Evolutionary conservation across 805 yeast genomes (phyloP).

Genomic region (Starmera amethionina): DNA sequence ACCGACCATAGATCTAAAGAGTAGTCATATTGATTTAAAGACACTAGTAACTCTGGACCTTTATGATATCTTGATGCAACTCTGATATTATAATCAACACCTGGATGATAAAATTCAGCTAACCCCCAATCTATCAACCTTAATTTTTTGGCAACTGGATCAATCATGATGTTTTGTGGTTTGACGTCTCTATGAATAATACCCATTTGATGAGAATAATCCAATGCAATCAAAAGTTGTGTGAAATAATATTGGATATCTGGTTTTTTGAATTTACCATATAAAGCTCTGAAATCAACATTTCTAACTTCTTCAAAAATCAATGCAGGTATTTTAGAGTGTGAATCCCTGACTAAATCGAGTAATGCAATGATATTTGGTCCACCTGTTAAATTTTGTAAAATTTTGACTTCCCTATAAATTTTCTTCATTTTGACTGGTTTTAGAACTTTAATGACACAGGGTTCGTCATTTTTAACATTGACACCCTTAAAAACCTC

Average conservation of each 20-base stretch:
- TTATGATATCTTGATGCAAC: conserved; percentile 91
- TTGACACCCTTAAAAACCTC: conserved; percentile 87
- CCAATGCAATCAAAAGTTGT: conserved; percentile 74
- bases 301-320: conserved; percentile 80
- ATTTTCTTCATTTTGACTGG: conserved; percentile 92
- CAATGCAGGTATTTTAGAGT: conserved; percentile 75
- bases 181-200: conserved; percentile 94
- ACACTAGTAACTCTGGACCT: conserved; percentile 86
- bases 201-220: conserved; percentile 89
- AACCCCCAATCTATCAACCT: conserved; percentile 93
- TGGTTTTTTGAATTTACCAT: conserved; percentile 62
- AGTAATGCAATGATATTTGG: conserved; percentile 69
- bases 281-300: conserved; percentile 71
- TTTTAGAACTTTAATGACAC: conserved; percentile 83
- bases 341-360: conserved; percentile 76
- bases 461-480: conserved; percentile 47
- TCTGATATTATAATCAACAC: conserved; percentile 83
- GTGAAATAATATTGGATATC: conserved; percentile 81
- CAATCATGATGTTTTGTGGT: conserved; percentile 95
- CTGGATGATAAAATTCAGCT: conserved; percentile 88
- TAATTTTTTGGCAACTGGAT: conserved; percentile 58
- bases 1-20: conserved; percentile 90
- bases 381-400: conserved; percentile 78
- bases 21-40: conserved; percentile 82
- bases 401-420: conserved; percentile 77